Evolutionary conservation across 2,329 filamentous ascomycete species (phyloP).

Genomic region (Colletotrichum tanaceti): DNA sequence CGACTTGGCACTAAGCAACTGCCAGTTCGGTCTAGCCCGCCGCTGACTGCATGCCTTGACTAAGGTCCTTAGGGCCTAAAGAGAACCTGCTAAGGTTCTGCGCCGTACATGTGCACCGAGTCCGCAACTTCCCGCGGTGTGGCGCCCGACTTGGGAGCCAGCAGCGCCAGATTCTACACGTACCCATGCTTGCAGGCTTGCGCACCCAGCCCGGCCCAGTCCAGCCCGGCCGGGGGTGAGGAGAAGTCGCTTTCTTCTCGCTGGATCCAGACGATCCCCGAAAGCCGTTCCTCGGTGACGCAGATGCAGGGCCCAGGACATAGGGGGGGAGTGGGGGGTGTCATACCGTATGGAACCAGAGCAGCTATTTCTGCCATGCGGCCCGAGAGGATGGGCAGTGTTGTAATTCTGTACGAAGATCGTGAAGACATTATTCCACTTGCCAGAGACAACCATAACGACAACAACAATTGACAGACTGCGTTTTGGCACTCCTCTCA

Average conservation of each 20-base stretch:
- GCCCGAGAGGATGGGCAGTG: conserved; percentile 18
- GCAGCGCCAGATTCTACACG: conserved; percentile 2
- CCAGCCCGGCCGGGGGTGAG: conserved; percentile 19
- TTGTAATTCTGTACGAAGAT: conserved; percentile 20
- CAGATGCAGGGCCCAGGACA: conserved; percentile 29
- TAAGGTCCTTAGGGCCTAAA: neutral
- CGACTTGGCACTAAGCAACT: conserved; percentile 9
- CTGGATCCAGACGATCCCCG: conserved; percentile 36
- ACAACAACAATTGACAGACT: conserved; percentile 8
- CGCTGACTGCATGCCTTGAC: conserved; percentile 16
- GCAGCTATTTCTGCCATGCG: conserved; percentile 32
- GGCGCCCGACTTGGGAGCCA: conserved; percentile 11
- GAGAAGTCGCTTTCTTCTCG: conserved; percentile 31
- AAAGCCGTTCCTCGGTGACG: conserved; percentile 38
- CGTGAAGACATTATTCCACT: conserved; percentile 8
- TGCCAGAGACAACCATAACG: conserved; percentile 25
- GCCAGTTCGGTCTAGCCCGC: conserved; percentile 25
- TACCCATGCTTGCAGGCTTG: conserved; percentile 16
- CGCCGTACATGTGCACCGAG: conserved; percentile 16
- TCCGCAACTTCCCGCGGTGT: conserved; percentile 30
- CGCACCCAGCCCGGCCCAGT: conserved; percentile 17
- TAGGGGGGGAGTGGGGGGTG: neutral
- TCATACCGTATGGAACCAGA: conserved; percentile 5
- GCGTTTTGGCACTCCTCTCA: neutral
- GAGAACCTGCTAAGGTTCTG: conserved; percentile 7